A percentile compares a stretch with the other conserved stretches of the same genome.
Conservation (phyloP, 2,329 filamentous ascomycete genomes). For the Ophiognomonia clavigignenti-juglandacearum region DNA sequence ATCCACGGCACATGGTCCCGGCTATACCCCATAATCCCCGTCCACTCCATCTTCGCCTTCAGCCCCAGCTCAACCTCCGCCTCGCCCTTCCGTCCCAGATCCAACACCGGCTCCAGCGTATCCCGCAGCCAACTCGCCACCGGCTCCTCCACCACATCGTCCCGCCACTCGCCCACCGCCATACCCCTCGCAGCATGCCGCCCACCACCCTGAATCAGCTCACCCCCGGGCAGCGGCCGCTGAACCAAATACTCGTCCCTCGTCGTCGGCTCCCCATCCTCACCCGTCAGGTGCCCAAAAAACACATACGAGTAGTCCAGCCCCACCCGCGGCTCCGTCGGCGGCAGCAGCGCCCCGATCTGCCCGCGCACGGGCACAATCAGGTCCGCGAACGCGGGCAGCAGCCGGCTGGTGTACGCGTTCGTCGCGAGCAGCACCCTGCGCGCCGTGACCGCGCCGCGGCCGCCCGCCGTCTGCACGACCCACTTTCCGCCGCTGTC, state of each 20-base stretch:
- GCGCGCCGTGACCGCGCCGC: constrained; percentile 60
- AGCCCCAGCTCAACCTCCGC: constrained; percentile 30
- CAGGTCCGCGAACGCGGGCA: constrained; percentile 63
- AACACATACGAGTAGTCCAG: constrained; percentile 62
- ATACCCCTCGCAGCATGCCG: constrained; percentile 48
- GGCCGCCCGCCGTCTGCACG: constrained; percentile 60
- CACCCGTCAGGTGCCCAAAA: constrained; percentile 33
- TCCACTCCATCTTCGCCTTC: constrained; percentile 61
- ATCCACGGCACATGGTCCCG: constrained; percentile 67
- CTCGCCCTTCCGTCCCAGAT: constrained; percentile 26
- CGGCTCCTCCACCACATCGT: constrained; percentile 30
- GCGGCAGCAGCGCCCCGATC: constrained; percentile 61
- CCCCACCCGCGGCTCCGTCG: constrained; percentile 27
- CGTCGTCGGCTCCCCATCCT: constrained; percentile 26
- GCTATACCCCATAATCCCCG: constrained; percentile 74
- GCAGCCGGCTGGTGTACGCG: constrained; percentile 72
- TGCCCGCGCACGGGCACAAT: constrained; percentile 76
- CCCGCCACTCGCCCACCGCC: constrained; percentile 33
- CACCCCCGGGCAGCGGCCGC: constrained; percentile 50
- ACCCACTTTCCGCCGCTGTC: constrained; percentile 41
- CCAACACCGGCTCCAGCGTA: constrained; percentile 36
- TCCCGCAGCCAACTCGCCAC: constrained; percentile 52
- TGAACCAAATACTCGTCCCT: constrained; percentile 72
- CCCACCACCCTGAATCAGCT: constrained; percentile 69
- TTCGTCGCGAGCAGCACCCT: constrained; percentile 77